These are phyloP conservation scores for Cercospora citrullina DNA, from an alignment of 2,329 filamentous ascomycete genomes.

Conservation along the genomic window DNA sequence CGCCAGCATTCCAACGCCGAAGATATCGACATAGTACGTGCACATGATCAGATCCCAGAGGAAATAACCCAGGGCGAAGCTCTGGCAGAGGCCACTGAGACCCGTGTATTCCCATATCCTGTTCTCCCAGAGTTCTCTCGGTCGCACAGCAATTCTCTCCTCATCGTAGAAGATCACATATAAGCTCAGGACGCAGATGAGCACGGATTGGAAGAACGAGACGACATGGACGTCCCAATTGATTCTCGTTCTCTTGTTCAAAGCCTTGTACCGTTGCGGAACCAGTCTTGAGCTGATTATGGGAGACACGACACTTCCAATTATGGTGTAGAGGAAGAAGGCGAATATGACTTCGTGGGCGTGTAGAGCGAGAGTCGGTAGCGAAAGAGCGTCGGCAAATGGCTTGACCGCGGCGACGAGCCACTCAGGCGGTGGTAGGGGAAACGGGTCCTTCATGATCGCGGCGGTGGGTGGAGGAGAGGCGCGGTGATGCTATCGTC, in stretches of 20 bases:
- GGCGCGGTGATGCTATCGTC: conserved; percentile 13
- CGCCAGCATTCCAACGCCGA: conserved; percentile 73
- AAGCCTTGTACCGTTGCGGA: conserved; percentile 61
- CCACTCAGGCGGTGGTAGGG: conserved; percentile 58
- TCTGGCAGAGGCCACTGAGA: conserved; percentile 69
- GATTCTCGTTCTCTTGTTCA: conserved; percentile 64
- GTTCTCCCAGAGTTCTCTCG: conserved; percentile 63
- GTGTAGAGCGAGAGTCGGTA: conserved; percentile 71
- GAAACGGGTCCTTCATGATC: conserved; percentile 72
- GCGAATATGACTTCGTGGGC: conserved; percentile 72
- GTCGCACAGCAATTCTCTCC: conserved; percentile 55
- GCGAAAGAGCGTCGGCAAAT: conserved; percentile 60
- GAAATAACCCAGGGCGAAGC: conserved; percentile 78
- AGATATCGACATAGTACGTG: conserved; percentile 65
- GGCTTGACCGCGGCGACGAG: conserved; percentile 61
- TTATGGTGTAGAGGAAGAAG: conserved; percentile 66
- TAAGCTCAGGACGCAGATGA: conserved; percentile 72
- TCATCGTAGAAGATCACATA: conserved; percentile 70
- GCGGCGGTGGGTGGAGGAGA: conserved; percentile 8
- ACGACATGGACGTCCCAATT: conserved; percentile 89
- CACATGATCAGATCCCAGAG: conserved; percentile 78
- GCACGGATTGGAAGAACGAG: conserved; percentile 72
- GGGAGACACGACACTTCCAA: conserved; percentile 68
- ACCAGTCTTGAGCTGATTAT: conserved; percentile 63
- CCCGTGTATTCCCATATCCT: conserved; percentile 74